These are phyloP conservation scores for Pichia scutulata DNA, from an alignment of 805 yeast genomes.

Conservation along the genomic window DNA sequence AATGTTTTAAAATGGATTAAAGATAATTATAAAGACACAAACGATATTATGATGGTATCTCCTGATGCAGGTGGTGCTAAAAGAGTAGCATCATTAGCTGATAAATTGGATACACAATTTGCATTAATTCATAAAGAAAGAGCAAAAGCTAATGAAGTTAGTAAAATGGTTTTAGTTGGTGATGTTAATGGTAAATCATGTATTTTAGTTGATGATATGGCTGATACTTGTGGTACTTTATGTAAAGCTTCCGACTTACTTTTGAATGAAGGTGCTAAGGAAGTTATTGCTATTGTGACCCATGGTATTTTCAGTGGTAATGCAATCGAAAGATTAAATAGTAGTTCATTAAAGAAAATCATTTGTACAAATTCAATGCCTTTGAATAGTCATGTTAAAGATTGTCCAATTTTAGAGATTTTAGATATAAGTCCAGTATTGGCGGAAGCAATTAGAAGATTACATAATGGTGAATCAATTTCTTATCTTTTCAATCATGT, in stretches of 20 bases:
- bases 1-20: conserved; percentile 74
- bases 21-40: conserved; percentile 42
- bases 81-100: conserved; percentile 92
- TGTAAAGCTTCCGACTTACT: conserved; percentile 91
- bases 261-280: conserved; percentile 69
- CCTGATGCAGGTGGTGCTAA: conserved; percentile 99
- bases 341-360: conserved; percentile 58
- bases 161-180: conserved; percentile 93
- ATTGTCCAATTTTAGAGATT: conserved; percentile 64
- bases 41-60: conserved; percentile 72
- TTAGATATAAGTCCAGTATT: conserved; percentile 80
- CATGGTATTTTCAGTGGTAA: conserved; percentile 89
- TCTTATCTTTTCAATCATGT: conserved; percentile 75
- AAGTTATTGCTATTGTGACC: conserved; percentile 89
- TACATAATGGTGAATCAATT: conserved; percentile 94
- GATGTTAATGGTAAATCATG: conserved; percentile 82
- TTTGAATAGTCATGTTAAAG: conserved; percentile 49
- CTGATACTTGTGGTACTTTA: conserved; percentile 95
- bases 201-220: conserved; percentile 92
- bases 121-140: conserved; percentile 97
- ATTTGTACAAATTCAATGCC: conserved; percentile 95
- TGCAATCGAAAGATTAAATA: conserved; percentile 67
- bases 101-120: conserved; percentile 81
- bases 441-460: conserved; percentile 90
- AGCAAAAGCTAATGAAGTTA: conserved; percentile 89